These are phyloP conservation scores for Ramaria sp. DNA, from an alignment of 768 basidiomycete species.

Conservation along the genomic window DNA sequence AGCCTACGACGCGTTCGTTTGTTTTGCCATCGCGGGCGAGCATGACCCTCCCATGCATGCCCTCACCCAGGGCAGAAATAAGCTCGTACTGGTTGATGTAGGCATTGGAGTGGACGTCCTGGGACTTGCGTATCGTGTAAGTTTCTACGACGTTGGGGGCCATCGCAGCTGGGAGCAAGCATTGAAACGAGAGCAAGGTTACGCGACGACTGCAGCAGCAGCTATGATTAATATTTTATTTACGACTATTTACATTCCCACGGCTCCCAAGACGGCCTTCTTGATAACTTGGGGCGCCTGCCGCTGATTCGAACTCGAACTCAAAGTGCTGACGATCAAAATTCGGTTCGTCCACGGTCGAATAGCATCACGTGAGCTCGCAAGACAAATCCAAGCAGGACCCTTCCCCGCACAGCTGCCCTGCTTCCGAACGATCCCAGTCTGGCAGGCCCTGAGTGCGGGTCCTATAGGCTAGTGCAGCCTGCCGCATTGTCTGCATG, in stretches of 20 bases:
- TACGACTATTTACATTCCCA: conserved; percentile 1
- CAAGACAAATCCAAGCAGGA: no score
- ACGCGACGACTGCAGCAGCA: not conserved
- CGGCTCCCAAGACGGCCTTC: not conserved
- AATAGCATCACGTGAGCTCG: no score
- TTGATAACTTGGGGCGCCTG: no score
- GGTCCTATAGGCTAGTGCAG: no score
- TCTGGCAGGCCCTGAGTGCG: no score
- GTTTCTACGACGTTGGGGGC: conserved; percentile 10
- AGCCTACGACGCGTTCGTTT: conserved; percentile 33
- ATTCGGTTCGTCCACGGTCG: no score
- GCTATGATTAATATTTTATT: conserved; percentile 1
- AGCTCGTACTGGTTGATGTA: conserved; percentile 78
- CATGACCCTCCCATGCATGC: conserved; percentile 87
- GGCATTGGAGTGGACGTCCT: conserved; percentile 10
- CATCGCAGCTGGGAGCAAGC: conserved; percentile 5
- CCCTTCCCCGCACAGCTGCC: no score
- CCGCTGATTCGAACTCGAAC: no score
- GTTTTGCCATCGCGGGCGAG: conserved; percentile 45
- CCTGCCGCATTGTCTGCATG: no score
- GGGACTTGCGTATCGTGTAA: not conserved
- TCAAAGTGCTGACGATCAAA: no score
- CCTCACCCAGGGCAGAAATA: conserved; percentile 65
- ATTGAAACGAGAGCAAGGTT: not conserved
- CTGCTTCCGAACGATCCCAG: no score